Base-by-base conservation (phyloP, 495 filamentous ascomycete species). In the Hypoxylon fragiforme region DNA sequence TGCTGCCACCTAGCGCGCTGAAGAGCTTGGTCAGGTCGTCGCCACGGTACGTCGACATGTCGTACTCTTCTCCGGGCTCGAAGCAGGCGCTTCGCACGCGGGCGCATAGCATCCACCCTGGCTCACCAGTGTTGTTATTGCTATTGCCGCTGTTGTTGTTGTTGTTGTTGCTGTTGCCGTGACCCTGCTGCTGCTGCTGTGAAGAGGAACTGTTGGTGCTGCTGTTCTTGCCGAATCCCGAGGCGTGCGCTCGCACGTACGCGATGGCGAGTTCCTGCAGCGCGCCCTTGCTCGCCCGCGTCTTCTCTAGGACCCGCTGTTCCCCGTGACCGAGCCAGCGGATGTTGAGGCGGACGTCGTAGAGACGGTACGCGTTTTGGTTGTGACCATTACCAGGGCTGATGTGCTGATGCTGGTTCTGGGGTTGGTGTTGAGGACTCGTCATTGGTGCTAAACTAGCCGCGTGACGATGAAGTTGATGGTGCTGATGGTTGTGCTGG, bases 291-390 rank as follows among this genome's bases (percentile, higher is more conserved):
- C 58, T 62, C 15, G 63, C 44, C 7, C 44, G 57, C 13, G 43
- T 26, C 16, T 53, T 60, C 7, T 62, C 58, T 12, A 73, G 57
- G 34, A 65, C 34, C 14, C 56, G 70, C 12, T 55, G 52, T 41
- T 65, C 57, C 50, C 66, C 65, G 66, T 64, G 65, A 34, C 56
- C 44, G 14, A 46, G 39, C 66, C 66, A 66, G 37, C 38, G 54
- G 52, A 74, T 63, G 32, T 57, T 61, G 20, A 76, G 58, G 31
- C 64, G 52, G 18, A 69, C 62, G 47, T 62, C 56, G 34, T 59
- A 48, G 4, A 44, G 14, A 7, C 44, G 52, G 15, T 11, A 11
- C 6, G 35, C 44, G 21, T 35, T 42, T 11, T 13, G 24, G 35
- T 38, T 37, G n/a, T n/a, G n/a, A n/a, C n/a, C n/a, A n/a, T n/a